A percentile compares a stretch with the other conserved stretches of the same genome.
These are phyloP conservation scores for Podospora australis DNA, from an alignment of 495 filamentous ascomycete genomes.

Conservation along the genomic window DNA sequence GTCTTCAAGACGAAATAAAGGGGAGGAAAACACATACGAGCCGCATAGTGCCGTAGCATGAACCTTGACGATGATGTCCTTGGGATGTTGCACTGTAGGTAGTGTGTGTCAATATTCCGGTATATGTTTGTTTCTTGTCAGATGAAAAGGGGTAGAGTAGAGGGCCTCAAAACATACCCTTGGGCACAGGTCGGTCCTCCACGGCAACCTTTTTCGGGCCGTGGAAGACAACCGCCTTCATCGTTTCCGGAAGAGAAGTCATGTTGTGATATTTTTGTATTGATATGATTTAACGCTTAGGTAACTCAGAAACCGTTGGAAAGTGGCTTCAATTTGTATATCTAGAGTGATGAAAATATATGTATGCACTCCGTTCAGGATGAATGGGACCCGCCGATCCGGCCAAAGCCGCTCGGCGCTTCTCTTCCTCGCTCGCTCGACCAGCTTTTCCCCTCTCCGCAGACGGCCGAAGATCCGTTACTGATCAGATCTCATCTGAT, in stretches of 20 bases:
- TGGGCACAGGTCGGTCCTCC: slow-evolving; percentile 59
- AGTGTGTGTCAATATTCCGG: slow-evolving; percentile 21
- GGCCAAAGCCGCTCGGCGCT: too few species aligned
- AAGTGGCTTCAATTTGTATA: too few species aligned
- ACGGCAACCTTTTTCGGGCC: slow-evolving; percentile 55
- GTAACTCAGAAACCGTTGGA: background rate
- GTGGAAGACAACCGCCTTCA: slow-evolving; percentile 69
- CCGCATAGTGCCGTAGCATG: slow-evolving; percentile 83
- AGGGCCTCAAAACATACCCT: slow-evolving; percentile 25
- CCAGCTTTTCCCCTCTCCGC: too few species aligned
- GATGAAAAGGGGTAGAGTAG: background rate
- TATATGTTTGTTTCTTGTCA: slow-evolving; percentile 20
- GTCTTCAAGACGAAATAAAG: slow-evolving; percentile 2
- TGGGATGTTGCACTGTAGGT: slow-evolving; percentile 54
- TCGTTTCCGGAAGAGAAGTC: slow-evolving; percentile 30
- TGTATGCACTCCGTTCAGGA: too few species aligned
- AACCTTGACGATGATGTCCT: slow-evolving; percentile 82
- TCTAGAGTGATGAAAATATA: too few species aligned
- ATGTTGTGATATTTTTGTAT: background rate
- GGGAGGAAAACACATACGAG: slow-evolving; percentile 52
- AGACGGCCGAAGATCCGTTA: too few species aligned
- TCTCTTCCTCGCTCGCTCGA: too few species aligned
- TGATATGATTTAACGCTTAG: background rate
- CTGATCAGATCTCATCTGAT: too few species aligned
- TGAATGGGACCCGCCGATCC: too few species aligned